phyloP scores from a whole-genome alignment of 768 basidiomycete genomes.

The Albatrellus ellisii region DNA sequence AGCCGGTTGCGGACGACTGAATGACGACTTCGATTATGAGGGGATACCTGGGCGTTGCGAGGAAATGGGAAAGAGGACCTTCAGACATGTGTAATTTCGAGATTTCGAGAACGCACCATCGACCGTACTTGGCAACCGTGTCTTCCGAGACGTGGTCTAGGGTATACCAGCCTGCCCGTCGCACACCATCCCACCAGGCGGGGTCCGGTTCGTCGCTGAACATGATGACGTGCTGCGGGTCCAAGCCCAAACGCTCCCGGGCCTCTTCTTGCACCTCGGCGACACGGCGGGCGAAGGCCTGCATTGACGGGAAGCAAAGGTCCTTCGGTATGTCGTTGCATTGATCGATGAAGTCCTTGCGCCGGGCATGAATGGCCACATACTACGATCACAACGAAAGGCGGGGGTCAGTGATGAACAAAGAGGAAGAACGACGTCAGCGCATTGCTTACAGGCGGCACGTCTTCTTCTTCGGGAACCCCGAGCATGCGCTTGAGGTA shows the following conservation, averaged over 20 bases:
- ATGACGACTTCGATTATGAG: slow-evolving; percentile 62
- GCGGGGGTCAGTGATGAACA: neutral
- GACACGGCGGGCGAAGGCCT: slow-evolving; percentile 15
- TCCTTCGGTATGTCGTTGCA: slow-evolving; percentile 17
- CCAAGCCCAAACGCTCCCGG: slow-evolving; percentile 17
- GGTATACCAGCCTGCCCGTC: slow-evolving; percentile 23
- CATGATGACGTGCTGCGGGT: slow-evolving; percentile 24
- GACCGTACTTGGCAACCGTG: slow-evolving; percentile 23
- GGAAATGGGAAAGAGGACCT: too few relatives aligned
- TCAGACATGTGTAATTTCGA: too few relatives aligned
- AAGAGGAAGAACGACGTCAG: neutral
- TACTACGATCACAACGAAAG: neutral
- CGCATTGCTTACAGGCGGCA: slow-evolving; percentile 21
- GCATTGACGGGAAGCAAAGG: slow-evolving; percentile 27
- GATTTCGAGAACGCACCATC: slow-evolving; percentile 27
- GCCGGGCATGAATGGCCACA: slow-evolving; percentile 9
- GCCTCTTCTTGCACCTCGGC: slow-evolving; percentile 27
- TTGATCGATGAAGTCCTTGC: slow-evolving; percentile 17
- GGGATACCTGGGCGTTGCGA: too few relatives aligned
- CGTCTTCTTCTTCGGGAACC: slow-evolving; percentile 14
- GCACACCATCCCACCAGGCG: slow-evolving; percentile 26
- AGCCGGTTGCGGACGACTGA: slow-evolving; percentile 52
- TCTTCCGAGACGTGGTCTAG: slow-evolving; percentile 21
- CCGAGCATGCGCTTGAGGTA: slow-evolving; percentile 21
- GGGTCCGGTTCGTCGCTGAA: slow-evolving; percentile 30